Conservation (phyloP, 208 protist genomes). For the Crithidia fasciculata region DNA sequence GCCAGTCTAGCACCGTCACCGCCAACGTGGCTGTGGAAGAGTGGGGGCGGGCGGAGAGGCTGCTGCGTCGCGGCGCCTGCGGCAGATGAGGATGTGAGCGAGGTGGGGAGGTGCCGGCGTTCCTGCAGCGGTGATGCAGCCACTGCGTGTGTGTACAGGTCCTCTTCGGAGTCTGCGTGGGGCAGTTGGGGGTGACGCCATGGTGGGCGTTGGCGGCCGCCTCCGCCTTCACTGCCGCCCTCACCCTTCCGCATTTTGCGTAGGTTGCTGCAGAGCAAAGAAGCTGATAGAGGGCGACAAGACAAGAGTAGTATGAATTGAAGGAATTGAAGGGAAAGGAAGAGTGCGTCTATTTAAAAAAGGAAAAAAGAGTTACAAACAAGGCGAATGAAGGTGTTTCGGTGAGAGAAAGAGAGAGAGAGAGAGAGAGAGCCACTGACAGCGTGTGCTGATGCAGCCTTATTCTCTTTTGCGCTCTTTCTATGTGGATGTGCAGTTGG, state of each 20-base stretch:
- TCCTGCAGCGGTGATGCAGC: background rate
- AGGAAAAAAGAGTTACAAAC: background rate
- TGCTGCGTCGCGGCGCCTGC: too few relatives aligned
- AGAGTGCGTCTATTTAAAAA: too few relatives aligned
- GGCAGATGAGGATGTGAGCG: background rate
- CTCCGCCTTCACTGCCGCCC: background rate
- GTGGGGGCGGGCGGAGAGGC: constrained; percentile 1
- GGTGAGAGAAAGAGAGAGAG: too few relatives aligned
- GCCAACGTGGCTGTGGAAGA: background rate
- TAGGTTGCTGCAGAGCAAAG: background rate
- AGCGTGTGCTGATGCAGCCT: too few relatives aligned
- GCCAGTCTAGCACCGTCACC: background rate
- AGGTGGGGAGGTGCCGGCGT: background rate
- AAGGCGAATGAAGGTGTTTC: too few relatives aligned
- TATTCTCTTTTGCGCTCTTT: background rate
- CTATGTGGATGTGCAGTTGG: too few relatives aligned
- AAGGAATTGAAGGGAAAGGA: too few relatives aligned
- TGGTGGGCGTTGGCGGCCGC: background rate
- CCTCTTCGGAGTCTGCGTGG: background rate
- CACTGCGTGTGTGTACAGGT: background rate
- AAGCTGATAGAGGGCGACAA: background rate
- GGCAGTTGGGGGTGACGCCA: background rate
- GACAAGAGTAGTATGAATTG: too few relatives aligned
- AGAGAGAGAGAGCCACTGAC: too few relatives aligned
- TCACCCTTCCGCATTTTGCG: too few relatives aligned